Percentiles rank a stretch among this genome's conserved stretches.
Conservation (phyloP, 2,329 filamentous ascomycete species). For the Aspergillus sojae region DNA sequence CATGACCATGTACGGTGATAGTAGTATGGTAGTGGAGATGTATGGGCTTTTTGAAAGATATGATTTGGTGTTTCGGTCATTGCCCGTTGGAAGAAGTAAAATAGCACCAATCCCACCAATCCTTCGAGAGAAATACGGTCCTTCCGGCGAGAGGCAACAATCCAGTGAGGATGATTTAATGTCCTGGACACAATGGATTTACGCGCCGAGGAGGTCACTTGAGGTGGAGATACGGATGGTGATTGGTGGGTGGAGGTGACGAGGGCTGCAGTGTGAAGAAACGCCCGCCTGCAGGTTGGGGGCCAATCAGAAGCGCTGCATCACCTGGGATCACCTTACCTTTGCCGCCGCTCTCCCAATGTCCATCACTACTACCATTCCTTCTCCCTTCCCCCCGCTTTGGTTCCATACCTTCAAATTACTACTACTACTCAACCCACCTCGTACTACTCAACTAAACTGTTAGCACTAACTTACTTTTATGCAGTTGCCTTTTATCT, state of each 20-base stretch:
- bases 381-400: not conserved
- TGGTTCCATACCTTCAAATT: not conserved
- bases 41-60: not conserved
- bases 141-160: not conserved
- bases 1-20: not conserved
- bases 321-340: not conserved
- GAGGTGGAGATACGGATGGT: conserved; percentile 11
- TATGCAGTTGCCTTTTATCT: not conserved
- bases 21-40: not conserved
- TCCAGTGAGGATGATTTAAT: not conserved
- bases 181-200: conserved; percentile 4
- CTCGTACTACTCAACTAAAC: not conserved
- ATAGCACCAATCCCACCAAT: conserved; percentile 7
- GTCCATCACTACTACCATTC: not conserved
- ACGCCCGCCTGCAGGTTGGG: conserved; percentile 17
- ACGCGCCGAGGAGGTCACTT: conserved; percentile 25
- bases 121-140: not conserved
- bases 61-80: not conserved
- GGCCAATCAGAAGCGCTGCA: conserved; percentile 17
- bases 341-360: not conserved
- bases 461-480: not conserved
- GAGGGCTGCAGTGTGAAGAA: conserved; percentile 30
- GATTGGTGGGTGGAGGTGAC: conserved; percentile 26
- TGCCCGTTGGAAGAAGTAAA: not conserved
- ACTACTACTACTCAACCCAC: not conserved